phyloP scores from a whole-genome alignment of 2,329 filamentous ascomycete genomes.

The Aspergillus versicolor region DNA sequence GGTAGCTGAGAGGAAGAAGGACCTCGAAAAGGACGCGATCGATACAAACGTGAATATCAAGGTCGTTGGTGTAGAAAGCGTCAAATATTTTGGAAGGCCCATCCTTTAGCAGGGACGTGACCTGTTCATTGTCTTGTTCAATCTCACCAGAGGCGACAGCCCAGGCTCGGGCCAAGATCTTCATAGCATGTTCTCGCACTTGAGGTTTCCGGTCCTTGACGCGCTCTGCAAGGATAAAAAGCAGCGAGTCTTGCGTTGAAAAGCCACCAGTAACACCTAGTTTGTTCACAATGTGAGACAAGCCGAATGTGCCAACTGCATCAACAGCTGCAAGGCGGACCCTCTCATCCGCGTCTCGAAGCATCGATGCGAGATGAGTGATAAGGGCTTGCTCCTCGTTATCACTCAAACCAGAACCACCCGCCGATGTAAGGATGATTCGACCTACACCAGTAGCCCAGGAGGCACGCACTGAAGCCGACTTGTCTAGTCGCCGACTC shows the following conservation, averaged over 20 bases:
- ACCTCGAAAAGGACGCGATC: constrained; percentile 84
- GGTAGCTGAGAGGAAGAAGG: constrained; percentile 85
- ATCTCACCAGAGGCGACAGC: constrained; percentile 89
- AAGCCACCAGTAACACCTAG: constrained; percentile 75
- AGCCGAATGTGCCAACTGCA: constrained; percentile 75
- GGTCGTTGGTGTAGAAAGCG: constrained; percentile 85
- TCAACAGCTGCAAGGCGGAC: constrained; percentile 88
- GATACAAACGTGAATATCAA: constrained; percentile 78
- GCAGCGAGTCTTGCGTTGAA: constrained; percentile 71
- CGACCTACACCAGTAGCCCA: constrained; percentile 84
- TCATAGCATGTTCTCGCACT: constrained; percentile 85
- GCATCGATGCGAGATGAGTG: constrained; percentile 71
- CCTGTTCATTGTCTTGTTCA: constrained; percentile 73
- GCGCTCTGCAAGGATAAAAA: constrained; percentile 80
- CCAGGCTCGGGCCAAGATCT: constrained; percentile 82
- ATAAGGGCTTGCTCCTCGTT: constrained; percentile 78
- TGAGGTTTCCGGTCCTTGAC: constrained; percentile 80
- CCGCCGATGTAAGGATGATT: constrained; percentile 87
- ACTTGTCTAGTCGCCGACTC: constrained; percentile 82
- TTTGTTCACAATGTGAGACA: constrained; percentile 78
- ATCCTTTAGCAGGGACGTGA: constrained; percentile 71
- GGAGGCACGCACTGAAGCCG: constrained; percentile 73
- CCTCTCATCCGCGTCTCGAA: constrained; percentile 85
- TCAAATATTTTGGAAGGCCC: constrained; percentile 85
- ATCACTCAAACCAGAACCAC: constrained; percentile 80